Evolutionary conservation across 306 rosid species (phyloP).

Genomic region (apple (Malus domestica)): ASM211411v1 NC_041794.1:30071001-30071500

Average conservation of each 20-base stretch:
- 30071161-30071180: conserved; percentile 95
- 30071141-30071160: conserved; percentile 18
- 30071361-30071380: neutral
- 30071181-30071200: conserved; percentile 87
- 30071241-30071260: conserved; percentile 89
- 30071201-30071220: conserved; percentile 88
- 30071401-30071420: neutral
- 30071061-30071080: neutral
- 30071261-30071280: neutral
- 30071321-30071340: neutral
- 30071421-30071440: neutral
- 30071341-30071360: neutral
- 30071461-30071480: conserved; percentile 3
- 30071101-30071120: neutral
- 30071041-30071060: neutral
- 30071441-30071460: neutral
- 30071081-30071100: neutral
- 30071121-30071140: conserved; percentile 3
- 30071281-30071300: neutral
- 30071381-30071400: neutral
- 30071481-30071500: conserved; percentile 15
- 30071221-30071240: conserved; percentile 87
- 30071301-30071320: neutral
- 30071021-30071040: neutral
- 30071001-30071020: neutral